Percentiles rank a stretch among this genome's conserved stretches.
Evolutionary conservation across 148 eudicot genomes (phyloP).

Genomic region (Cornus suecica): DNA sequence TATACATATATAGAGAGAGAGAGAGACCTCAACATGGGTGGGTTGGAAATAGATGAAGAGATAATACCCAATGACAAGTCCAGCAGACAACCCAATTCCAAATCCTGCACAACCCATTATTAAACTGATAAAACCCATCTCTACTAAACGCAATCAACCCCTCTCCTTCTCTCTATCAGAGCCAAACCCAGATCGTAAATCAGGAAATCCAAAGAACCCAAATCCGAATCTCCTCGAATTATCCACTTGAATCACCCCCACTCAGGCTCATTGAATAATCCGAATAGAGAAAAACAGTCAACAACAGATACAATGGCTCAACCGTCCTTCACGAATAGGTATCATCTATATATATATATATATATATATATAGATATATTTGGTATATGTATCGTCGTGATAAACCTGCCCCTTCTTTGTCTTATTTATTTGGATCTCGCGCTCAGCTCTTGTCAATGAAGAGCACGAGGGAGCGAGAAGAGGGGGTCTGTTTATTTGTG

Average conservation of each 20-base stretch:
- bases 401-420: neutral
- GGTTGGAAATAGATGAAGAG: slow-evolving; percentile 70
- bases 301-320: neutral
- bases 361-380: no score
- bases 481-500: no score
- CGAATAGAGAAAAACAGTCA: neutral
- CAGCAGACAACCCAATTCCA: slow-evolving; percentile 65
- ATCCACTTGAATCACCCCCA: neutral
- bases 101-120: slow-evolving; percentile 70
- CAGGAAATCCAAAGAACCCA: slow-evolving; percentile 3
- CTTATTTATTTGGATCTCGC: neutral
- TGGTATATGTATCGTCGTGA: neutral
- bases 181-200: neutral
- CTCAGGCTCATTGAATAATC: neutral
- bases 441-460: neutral
- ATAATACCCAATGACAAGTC: slow-evolving; percentile 68
- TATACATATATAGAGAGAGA: slow-evolving; percentile 2
- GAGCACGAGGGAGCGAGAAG: neutral
- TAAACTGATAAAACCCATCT: slow-evolving; percentile 69
- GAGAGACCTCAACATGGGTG: slow-evolving; percentile 59
- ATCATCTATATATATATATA: neutral
- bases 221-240: neutral
- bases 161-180: neutral
- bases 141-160: neutral
- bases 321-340: neutral